Base-by-base conservation (phyloP, 1,284 basidiomycete genomes). In the Moesziomyces globuligerus region DNA sequence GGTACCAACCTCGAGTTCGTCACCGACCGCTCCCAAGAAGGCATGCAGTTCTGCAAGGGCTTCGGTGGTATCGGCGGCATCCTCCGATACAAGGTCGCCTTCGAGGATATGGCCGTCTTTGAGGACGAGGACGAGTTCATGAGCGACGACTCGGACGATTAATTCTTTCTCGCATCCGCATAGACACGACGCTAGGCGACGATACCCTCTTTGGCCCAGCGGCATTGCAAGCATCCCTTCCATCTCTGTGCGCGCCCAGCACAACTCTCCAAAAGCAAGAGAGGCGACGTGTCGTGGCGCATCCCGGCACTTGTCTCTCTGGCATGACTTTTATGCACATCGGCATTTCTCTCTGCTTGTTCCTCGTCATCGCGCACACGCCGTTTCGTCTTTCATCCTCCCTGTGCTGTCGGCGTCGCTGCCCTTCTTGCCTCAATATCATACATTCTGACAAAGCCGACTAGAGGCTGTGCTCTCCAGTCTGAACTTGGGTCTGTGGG, bases 1-100 rank as follows among this genome's bases (percentile, higher is more conserved):
- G 96, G 95, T 72, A 92, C 94, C 57, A 90, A 90, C 74, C 89
- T 98, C 65, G 95, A 98, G 75, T 86, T 79, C 28, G 80, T 76
- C 45, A 76, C 78, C 7, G 75, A 78, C 52, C 72, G 82, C 47
- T 94, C 92, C n/a, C 94, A 98, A 83, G 95, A 98, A 83, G 95
- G 95, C 29, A 92, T 92, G 41, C 96, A 98, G 84, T 98, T 98
- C 86, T 94, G 96, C 79, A 95, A 95, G 83, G 96, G 95, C 48
- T 98, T 98, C 80, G 95, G 95, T 85, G 95, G 95, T 32, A 96
- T 98, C 72, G 95, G 95, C 43, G 95, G 95, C 29, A 86, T 98
- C 60, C 86, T 97, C 67, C 88, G 94, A 58, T 82, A 75, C 76
- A 80, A 81, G 62, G 79, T 82, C 11, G 79, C 77, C 15, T 81